Base-by-base conservation (phyloP, 129 eudicot species). In the Flaveria brownii region DNA sequence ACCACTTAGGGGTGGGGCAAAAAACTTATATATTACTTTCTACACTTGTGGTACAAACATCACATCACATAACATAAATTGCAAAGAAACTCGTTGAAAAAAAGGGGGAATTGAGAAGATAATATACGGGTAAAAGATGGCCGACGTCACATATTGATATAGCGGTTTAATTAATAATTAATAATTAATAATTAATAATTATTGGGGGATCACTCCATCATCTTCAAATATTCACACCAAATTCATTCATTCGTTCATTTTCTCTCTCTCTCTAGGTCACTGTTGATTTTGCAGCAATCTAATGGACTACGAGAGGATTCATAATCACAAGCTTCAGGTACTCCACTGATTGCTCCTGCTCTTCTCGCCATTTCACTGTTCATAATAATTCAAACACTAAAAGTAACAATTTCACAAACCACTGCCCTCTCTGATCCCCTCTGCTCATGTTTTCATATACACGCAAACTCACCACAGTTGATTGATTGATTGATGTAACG, bases 271-370 rank as follows among this genome's bases (percentile, higher is more conserved):
- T 62, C 43, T 62, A 30, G 30, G 18, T 55, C 43, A 28, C 74
- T 82, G 84, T 51, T 55, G 2, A 63, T 63, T 67, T 36, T 49
- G 45, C 56, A 82, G 78, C 0, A 45, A 80, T 88, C 89, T 76
- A 85, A 94, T 94, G 98, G 98, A 94, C 85, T 94, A 94, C 92
- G 96, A 94, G 43, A 80, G 97, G 86, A 94, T 94, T 73, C 86
- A 94, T 83, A 86, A 80, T 73, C 88, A 94, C 88, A 91, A 89
- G 76, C 87, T 77, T 75, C 96, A 93, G 97, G 98, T 91, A 76
- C 2, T 20, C 22, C 22, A 20, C 22, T 20, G 22, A 20, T 20
- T 20, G 22, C 22, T 20, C 10, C 47, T 43, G 36, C 56, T 59
- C 81, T 72, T 13, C 68, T 14, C 43, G 2, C 41, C 67, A 62